Evolutionary conservation across 176 grass and related monocot species (phyloP), one percentile per base, ranked within the genome.

Genomic region (Zoysia pacifica): DNA sequence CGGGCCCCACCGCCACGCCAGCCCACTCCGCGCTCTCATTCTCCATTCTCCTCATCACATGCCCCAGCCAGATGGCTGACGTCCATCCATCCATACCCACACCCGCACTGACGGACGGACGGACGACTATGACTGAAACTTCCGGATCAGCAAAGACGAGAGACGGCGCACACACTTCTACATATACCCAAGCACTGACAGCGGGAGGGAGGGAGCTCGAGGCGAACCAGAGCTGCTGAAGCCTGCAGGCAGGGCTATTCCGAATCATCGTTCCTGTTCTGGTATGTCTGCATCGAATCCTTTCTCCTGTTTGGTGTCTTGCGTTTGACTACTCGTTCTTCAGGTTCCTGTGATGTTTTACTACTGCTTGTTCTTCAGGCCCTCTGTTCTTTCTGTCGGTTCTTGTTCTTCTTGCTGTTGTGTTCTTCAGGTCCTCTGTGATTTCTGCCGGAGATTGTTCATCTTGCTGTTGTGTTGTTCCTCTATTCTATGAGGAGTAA

Each of bases 41-140:
- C 78, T 70, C 78, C 64, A 81, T 86, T 86, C 84, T 86, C 84
- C 84, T 81, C 84, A 28, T 86, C 84, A 51, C 84, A 86, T 75
- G 10, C 28, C 28, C 28, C 28, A 28, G 28, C 28, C 28, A 28
- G 28, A 28, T 28, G 28, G 28, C 28, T 28, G 28, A 28, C 28
- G 28, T 28, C 28, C 28, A 28, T 28, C 48, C 81, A 65, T 47
- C 12, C 37, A n/a, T 4, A 18, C 47, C 39, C 41, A 55, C 44
- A 70, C 70, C 38, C 46, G 38, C 5, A 6, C 44, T 45, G 44
- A 3, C 6, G 44, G 5, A 45, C 44, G 3, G 44, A 6, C 6
- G 44, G n/a, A 5, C 13, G 20, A 47, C 7, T 7, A 7, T 5
- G 76, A 69, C 7, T 5, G 76, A 69, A 63, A 13, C 78, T 81